Evolutionary conservation across 257 asterid species (phyloP), one percentile per base, ranked within the genome.

Genomic region (Solanum paucissectum): DNA sequence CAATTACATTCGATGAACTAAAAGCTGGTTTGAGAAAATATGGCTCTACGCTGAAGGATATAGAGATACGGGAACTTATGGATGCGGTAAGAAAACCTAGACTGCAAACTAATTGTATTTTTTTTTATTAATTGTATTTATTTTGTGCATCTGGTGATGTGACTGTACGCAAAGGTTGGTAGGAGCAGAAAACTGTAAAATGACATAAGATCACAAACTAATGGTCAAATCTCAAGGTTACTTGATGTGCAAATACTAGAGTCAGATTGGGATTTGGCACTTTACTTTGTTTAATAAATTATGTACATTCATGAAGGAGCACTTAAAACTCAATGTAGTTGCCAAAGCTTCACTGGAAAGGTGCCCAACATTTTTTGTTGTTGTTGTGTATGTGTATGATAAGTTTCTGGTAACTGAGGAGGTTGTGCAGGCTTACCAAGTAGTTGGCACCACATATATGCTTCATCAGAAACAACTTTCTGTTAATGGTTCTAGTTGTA

Each of bases 1-100:
- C 99, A 82, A 96, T 96, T 87, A 96, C 99, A 89, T 96, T 95
- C 89, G 99, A 96, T 86, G 99, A 96, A 91, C 98, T 96, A 85
- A 95, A 96, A 92, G 95, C 93, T 92, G 99, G 99, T 88, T 91
- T 96, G 92, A 94, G 96, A 90, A 96, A 96, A 88, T 95, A 96
- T 29, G 98, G 98, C 71, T 96, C 98, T 60, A 95, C 98, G 82
- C 89, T 96, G 69, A 96, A 95, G 92, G 98, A 96, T 88, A 92
- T 88, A 69, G 98, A 96, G 92, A 95, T 96, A 71, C 98, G 96
- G 37, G 98, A 96, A 90, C 98, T 96, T 85, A 96, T 96, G 98
- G 98, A 95, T 87, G 98, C 98, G 73, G 98, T 96, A 92, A 86
- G 93, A n/a, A 88, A 86, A 66, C 87, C 44, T 87, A 52, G 89